Base-by-base conservation (phyloP, 2,329 filamentous ascomycete species). In the Neonectria punicea region DNA sequence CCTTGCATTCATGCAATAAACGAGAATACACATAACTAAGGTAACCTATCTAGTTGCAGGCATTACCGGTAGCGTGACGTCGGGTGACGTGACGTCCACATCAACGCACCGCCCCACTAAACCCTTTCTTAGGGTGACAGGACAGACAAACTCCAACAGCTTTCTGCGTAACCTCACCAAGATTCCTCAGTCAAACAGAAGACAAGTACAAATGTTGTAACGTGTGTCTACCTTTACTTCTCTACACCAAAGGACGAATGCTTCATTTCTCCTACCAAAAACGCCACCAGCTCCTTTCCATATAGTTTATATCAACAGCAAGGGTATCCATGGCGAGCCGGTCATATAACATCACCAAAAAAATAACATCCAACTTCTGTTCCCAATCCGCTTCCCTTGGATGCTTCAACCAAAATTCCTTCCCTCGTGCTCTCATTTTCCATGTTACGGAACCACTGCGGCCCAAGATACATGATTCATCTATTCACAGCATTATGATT, bases 281-380 rank as follows among this genome's bases (percentile, higher is more conserved):
- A 74, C 71, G 70, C 71, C 72, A 53, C 58, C 60, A 56, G 65
- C 67, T 60, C 51, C 64, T 58, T 50, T 64, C 58, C 59, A 61
- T 58, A 60, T 66, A 63, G 59, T 57, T 55, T 60, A 60, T 61
- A 66, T 60, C 51, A 53, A 61, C 51, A 70, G 66, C 47, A 65
- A 65, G 72, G 72, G 69, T 74, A 74, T 73, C 71, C 66, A 68
- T 66, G 66, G 66, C 65, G 58, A 58, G 60, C 60, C 58, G 61
- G 34, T 66, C 69, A 67, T 70, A 62, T 65, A 68, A 69, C 58
- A 64, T 67, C 47, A 25, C 25, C 25, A 6, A 25, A 66, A 61
- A 63, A 41, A 67, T 44, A 57, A 55, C 53, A 65, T 66, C 51
- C 61, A 69, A 57, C 63, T 44, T 53, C 62, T 47, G 47, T 53